Conservation (phyloP, 1,284 basidiomycete species). For the Tilletia setariae region DNA sequence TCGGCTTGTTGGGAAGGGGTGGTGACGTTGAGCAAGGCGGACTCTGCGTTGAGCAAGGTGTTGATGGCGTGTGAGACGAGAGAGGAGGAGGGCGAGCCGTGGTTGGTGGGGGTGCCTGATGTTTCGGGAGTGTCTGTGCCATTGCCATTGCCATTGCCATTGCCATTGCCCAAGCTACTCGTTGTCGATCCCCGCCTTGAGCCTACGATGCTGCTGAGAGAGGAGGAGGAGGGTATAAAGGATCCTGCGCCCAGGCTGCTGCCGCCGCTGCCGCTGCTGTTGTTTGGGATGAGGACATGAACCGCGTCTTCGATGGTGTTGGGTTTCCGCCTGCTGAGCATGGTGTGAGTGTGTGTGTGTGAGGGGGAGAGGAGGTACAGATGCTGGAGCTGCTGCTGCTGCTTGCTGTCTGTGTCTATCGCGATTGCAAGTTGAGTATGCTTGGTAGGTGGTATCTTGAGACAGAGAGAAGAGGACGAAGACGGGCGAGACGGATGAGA, state of each 20-base stretch:
- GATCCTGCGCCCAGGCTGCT: neutral
- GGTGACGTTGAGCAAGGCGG: neutral
- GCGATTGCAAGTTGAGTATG: no score
- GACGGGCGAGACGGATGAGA: no score
- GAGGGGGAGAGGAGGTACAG: no score
- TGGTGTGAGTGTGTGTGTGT: no score
- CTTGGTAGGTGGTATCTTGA: no score
- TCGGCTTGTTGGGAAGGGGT: neutral
- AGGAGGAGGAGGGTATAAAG: neutral
- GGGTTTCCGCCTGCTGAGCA: no score
- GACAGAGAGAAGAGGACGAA: no score
- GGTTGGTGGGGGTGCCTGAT: neutral
- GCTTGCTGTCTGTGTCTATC: no score
- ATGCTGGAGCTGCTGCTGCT: no score
- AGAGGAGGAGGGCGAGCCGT: neutral
- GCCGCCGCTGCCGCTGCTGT: neutral
- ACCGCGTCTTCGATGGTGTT: neutral
- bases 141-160: neutral
- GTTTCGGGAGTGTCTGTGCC: neutral
- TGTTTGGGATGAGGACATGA: neutral
- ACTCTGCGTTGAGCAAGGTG: neutral
- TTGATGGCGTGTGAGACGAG: neutral
- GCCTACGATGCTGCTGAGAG: no score
- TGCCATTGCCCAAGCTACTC: neutral
- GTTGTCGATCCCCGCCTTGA: no score